Conservation (phyloP, 1,284 basidiomycete species). For the Leccinum subrobustum region DNA sequence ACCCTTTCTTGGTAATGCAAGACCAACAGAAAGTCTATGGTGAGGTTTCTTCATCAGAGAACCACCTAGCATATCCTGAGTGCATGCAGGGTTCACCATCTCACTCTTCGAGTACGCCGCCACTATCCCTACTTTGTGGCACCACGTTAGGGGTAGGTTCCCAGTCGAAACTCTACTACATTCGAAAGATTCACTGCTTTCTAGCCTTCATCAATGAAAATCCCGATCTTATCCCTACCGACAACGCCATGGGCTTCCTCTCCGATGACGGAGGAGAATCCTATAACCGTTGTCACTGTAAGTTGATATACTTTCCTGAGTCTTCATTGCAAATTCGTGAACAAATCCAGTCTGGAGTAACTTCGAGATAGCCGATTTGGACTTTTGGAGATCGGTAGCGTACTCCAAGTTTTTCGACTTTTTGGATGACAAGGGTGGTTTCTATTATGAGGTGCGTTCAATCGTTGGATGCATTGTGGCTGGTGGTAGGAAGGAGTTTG, state of each 20-base stretch:
- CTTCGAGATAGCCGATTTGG: conserved; percentile 85
- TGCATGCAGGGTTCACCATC: conserved; percentile 72
- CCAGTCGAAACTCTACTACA: not conserved
- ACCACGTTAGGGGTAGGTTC: conserved; percentile 60
- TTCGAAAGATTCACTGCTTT: not conserved
- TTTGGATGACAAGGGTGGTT: conserved; percentile 85
- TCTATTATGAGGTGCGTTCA: conserved; percentile 74
- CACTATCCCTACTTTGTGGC: conserved; percentile 88
- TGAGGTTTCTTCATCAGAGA: conserved; percentile 26
- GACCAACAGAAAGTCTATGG: conserved; percentile 85
- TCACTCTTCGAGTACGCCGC: conserved; percentile 83
- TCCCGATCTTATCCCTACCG: conserved; percentile 61
- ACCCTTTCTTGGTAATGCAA: conserved; percentile 90
- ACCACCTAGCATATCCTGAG: not conserved
- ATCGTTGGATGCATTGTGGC: not conserved
- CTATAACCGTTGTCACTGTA: conserved; percentile 88
- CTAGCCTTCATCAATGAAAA: conserved; percentile 76
- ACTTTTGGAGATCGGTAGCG: conserved; percentile 81
- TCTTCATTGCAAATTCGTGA: not conserved
- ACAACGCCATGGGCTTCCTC: conserved; percentile 82
- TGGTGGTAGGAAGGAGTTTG: not conserved
- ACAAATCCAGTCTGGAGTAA: conserved; percentile 75
- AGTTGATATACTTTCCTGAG: conserved; percentile 31
- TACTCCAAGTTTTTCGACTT: conserved; percentile 86
- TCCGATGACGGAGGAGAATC: conserved; percentile 78